Evolutionary conservation across 2,329 filamentous ascomycete genomes (phyloP), one percentile per base, ranked within the genome.

Genomic region (Botryotinia calthae): DNA sequence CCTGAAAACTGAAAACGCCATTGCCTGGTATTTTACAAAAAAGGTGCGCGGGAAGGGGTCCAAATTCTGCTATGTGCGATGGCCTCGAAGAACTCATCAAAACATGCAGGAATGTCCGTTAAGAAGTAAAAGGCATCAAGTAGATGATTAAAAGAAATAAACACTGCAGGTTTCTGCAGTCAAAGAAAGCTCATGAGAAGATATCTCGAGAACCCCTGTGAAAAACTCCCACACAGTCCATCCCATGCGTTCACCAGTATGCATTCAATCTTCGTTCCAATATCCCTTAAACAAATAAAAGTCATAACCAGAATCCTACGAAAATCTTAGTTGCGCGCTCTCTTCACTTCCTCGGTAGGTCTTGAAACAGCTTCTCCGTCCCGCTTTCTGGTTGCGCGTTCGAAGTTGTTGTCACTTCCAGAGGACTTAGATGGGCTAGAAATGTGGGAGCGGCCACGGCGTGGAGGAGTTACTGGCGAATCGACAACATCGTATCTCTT

Each of bases 351-450:
- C 22, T 59, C 40, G 25, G 82, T 78, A 40, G 79, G 77, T 46
- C 78, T 76, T 65, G 76, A 76, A 42, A 84, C 76, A 31, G 79
- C 72, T 34, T 84, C 83, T 42, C 82, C 84, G 56, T 82, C 79
- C 74, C 83, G 84, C 82, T 85, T 87, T 74, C 80, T 84, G 74
- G 84, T 83, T 74, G 81, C 81, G 46, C 80, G 77, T n/a, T 80
- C 69, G 56, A 64, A 58, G 59, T 63, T 67, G 58, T 68, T 73
- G 54, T 64, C 69, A 61, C 90, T 88, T 75, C 85, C 87, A 91
- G 91, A 94, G 56, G 85, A 85, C 77, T 92, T 89, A 77, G 93
- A 93, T 3, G 88, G 89, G 77, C 77, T 79, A 58, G 72, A 65
- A 34, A 74, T 75, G 51, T 71, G 73, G 37, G 73, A 71, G 46